Evolutionary conservation across 2,329 filamentous ascomycete genomes (phyloP).

Genomic region (Fusarium setosum): DNA sequence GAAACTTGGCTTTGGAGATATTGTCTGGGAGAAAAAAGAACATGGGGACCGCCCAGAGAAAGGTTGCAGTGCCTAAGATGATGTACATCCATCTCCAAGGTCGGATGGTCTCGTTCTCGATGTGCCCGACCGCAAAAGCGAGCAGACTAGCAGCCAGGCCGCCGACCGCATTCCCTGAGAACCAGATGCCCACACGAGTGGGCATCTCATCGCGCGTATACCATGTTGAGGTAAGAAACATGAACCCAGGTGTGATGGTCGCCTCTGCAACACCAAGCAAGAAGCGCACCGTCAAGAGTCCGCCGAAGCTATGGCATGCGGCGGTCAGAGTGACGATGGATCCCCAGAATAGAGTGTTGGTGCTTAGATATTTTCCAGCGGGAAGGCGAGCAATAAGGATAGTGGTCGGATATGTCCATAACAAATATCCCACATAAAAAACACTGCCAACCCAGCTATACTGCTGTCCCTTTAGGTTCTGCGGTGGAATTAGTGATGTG

Average conservation of each 20-base stretch:
- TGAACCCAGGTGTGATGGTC: slow-evolving; percentile 64
- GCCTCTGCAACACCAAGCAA: slow-evolving; percentile 67
- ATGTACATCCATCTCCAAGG: slow-evolving; percentile 71
- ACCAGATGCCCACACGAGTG: slow-evolving; percentile 66
- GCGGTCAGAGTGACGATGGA: slow-evolving; percentile 57
- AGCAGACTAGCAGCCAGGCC: slow-evolving; percentile 61
- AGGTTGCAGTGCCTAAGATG: slow-evolving; percentile 62
- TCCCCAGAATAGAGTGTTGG: slow-evolving; percentile 64
- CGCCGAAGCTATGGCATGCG: slow-evolving; percentile 59
- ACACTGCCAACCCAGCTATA: slow-evolving; percentile 72
- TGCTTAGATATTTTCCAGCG: slow-evolving; percentile 58
- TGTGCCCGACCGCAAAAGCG: slow-evolving; percentile 67
- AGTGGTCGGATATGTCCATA: slow-evolving; percentile 62
- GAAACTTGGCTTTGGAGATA: slow-evolving; percentile 67
- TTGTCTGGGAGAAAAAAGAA: slow-evolving; percentile 62
- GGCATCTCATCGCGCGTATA: slow-evolving; percentile 69
- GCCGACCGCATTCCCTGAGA: slow-evolving; percentile 61
- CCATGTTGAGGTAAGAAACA: slow-evolving; percentile 67
- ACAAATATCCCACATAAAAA: slow-evolving; percentile 59
- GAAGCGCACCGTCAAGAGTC: slow-evolving; percentile 63
- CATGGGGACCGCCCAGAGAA: slow-evolving; percentile 62
- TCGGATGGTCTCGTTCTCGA: slow-evolving; percentile 53
- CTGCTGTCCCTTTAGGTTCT: slow-evolving; percentile 54
- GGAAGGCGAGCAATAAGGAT: slow-evolving; percentile 60
- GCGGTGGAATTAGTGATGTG: neutral